phyloP scores from a whole-genome alignment of 1,139 yeast genomes.

The Groenewaldozyma sp. region DNA sequence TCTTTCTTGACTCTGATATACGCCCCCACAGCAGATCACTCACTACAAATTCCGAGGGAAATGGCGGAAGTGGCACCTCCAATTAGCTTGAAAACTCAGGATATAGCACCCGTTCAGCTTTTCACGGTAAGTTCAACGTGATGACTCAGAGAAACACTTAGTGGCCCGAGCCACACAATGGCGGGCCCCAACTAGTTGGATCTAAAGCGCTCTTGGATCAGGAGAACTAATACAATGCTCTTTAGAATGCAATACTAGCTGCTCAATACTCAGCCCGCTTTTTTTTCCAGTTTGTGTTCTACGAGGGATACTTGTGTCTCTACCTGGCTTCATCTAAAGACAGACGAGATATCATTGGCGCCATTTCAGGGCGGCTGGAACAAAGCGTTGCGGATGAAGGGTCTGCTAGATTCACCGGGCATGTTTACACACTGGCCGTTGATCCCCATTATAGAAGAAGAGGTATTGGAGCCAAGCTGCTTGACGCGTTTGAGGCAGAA shows the following conservation, averaged over 20 bases:
- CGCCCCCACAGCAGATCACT: no score
- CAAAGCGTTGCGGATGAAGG: background rate
- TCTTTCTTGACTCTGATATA: no score
- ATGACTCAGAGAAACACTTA: no score
- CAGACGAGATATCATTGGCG: conserved; percentile 12
- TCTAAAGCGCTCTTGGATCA: no score
- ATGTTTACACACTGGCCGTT: conserved; percentile 15
- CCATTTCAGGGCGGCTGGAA: conserved; percentile 15
- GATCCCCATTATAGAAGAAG: conserved; percentile 12
- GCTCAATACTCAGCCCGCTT: conserved; percentile 14
- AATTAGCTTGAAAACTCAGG: background rate
- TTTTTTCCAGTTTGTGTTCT: conserved; percentile 18
- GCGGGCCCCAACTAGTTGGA: no score
- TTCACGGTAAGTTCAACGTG: background rate
- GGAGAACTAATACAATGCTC: no score
- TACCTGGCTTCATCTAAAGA: conserved; percentile 8
- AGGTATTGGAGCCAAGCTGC: conserved; percentile 12
- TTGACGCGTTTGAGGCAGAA: conserved; percentile 8
- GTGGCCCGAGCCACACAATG: no score
- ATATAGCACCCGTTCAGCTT: background rate
- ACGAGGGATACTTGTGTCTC: conserved; percentile 12
- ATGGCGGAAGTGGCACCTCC: background rate
- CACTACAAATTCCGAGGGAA: no score
- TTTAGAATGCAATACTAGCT: conserved; percentile 12
- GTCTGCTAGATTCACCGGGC: conserved; percentile 8